Evolutionary conservation across 2,329 filamentous ascomycete species (phyloP), one percentile per base, ranked within the genome.

Genomic region (Colletotrichum sp.): DNA sequence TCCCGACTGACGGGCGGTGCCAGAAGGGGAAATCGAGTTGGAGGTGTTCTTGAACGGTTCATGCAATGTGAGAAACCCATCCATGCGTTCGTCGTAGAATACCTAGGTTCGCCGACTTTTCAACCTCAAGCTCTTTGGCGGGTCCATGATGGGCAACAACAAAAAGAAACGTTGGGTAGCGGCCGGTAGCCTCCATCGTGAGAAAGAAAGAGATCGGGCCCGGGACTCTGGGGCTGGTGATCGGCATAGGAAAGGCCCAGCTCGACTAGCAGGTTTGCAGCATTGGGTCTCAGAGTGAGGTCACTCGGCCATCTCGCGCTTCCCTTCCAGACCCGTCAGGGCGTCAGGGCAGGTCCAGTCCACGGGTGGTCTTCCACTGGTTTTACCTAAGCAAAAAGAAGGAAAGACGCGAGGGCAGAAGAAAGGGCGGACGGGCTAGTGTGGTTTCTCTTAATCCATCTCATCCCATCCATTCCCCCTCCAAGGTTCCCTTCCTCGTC

Each of bases 281-380:
- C 16, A 43, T 68, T 36, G 43, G 73, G 73, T 64, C 69, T 73
- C 70, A 26, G 64, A 68, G 62, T 73, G 73, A 75, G 64, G 64
- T 75, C 69, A 75, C 34, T 38, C 18, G 34, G 58, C 58, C 58
- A 34, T 32, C 58, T 61, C 58, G 18, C 58, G 26, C 58, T 34
- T 52, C 71, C 58, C 59, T 36, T 72, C 63, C 14, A 67, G 34
- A 67, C 52, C 52, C 18, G 32, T 61, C 66, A 55, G 30, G 64
- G 55, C 18, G 32, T 61, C 66, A 55, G 30, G 64, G 55, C 56
- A 26, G 55, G 48, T 26, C 14, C 32, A 59, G 69, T 13, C 24
- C 66, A 70, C 34, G 66, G 66, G 38, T 48, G 18, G 38, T 21
- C 36, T 43, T 43, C 18, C 5, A n/a, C 38, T 28, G 55, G 26